Percentiles rank a stretch among this genome's conserved stretches.
Evolutionary conservation across 2,329 filamentous ascomycete species (phyloP).

Genomic region (Domatiomyces globalis): DNA sequence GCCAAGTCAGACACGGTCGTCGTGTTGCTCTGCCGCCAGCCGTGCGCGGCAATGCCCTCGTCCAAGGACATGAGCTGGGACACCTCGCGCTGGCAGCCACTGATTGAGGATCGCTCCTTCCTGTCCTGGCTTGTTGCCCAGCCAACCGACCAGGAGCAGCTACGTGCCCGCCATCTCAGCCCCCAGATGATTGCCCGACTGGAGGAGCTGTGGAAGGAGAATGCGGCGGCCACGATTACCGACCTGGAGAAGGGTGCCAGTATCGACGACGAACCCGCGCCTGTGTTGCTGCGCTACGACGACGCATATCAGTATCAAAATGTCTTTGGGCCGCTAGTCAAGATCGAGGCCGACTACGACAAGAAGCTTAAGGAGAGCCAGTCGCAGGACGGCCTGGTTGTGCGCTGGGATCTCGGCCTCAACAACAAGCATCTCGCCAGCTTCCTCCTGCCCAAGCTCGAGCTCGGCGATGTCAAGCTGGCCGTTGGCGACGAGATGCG

Average conservation of each 20-base stretch:
- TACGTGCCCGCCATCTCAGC: conserved; percentile 82
- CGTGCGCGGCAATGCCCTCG: conserved; percentile 84
- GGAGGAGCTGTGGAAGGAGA: conserved; percentile 98
- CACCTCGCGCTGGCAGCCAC: conserved; percentile 88
- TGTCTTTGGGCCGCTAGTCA: conserved; percentile 92
- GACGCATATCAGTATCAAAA: conserved; percentile 98
- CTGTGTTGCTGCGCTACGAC: conserved; percentile 84
- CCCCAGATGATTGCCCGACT: conserved; percentile 91
- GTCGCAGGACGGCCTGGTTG: conserved; percentile 85
- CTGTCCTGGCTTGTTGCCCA: conserved; percentile 80
- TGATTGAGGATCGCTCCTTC: conserved; percentile 94
- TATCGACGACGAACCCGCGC: conserved; percentile 87
- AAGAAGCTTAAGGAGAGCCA: conserved; percentile 97
- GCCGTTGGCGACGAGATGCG: conserved; percentile 98
- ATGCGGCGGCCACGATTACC: conserved; percentile 70
- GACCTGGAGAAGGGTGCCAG: conserved; percentile 84
- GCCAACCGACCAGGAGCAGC: conserved; percentile 86
- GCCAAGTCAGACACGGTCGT: conserved; percentile 98
- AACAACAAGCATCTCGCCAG: conserved; percentile 96
- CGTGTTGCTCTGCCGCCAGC: conserved; percentile 88
- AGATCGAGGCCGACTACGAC: conserved; percentile 98
- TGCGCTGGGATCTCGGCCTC: conserved; percentile 86
- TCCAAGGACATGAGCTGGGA: conserved; percentile 99
- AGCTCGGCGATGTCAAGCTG: conserved; percentile 93
- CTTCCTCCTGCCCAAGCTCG: conserved; percentile 91